Percentiles rank a stretch among this genome's conserved stretches.
Conservation (phyloP, 805 yeast species). For the Candida tallmaniae region DNA sequence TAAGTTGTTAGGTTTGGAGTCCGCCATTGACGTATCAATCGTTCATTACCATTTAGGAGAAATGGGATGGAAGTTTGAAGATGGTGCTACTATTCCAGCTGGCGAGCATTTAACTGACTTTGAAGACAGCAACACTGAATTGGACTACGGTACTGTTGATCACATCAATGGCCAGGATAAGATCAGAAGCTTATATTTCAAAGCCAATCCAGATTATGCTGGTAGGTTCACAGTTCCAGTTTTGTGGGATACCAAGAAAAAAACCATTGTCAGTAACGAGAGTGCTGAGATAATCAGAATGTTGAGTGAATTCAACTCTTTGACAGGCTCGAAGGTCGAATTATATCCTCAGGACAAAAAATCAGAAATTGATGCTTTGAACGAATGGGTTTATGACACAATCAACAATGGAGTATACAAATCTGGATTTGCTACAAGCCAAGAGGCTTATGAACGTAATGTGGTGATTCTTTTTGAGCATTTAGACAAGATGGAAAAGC, state of each 20-base stretch:
- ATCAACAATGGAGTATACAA: constrained; percentile 94
- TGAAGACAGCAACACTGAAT: constrained; percentile 45
- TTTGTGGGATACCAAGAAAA: constrained; percentile 79
- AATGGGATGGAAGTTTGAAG: constrained; percentile 91
- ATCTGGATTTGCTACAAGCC: constrained; percentile 82
- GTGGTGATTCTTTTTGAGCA: constrained; percentile 58
- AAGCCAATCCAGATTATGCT: constrained; percentile 66
- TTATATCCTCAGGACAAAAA: constrained; percentile 57
- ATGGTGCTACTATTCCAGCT: no score
- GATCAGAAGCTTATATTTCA: constrained; percentile 67
- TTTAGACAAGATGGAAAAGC: constrained; percentile 66
- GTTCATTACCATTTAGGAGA: constrained; percentile 90
- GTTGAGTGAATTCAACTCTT: constrained; percentile 65
- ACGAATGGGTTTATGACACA: constrained; percentile 75
- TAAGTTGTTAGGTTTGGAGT: constrained; percentile 60
- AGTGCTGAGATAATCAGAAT: constrained; percentile 86
- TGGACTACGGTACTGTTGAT: constrained; percentile 39
- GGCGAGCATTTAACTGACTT: constrained; percentile 42
- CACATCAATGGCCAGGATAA: constrained; percentile 54
- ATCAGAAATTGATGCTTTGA: constrained; percentile 65
- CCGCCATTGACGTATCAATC: constrained; percentile 62
- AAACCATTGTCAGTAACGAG: constrained; percentile 88
- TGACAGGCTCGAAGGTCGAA: constrained; percentile 49
- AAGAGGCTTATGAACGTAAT: constrained; percentile 73
- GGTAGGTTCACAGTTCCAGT: constrained; percentile 93